Conservation (phyloP, 306 rosid species). For the Comarum palustre region DNA sequence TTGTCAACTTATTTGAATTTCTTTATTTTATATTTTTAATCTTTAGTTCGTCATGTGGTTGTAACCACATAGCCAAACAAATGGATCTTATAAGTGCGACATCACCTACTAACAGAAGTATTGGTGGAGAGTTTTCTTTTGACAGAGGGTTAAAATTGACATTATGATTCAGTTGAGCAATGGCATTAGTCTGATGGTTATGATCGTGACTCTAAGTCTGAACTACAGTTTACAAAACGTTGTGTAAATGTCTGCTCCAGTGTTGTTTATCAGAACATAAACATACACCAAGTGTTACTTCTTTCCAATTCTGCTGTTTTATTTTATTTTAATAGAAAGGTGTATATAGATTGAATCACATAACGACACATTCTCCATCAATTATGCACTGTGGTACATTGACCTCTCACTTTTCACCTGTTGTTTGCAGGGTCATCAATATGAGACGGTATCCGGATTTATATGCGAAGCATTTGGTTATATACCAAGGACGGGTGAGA, state of each 20-base stretch:
- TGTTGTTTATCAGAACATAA: slow-evolving; percentile 1
- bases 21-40: neutral
- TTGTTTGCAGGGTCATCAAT: slow-evolving; percentile 79
- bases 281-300: neutral
- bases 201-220: neutral
- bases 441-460: slow-evolving; percentile 97
- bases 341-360: neutral
- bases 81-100: neutral
- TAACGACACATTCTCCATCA: neutral
- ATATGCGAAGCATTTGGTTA: slow-evolving; percentile 96
- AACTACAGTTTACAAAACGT: neutral
- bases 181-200: neutral
- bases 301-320: neutral
- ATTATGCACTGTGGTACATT: slow-evolving; percentile 5
- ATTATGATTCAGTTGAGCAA: neutral
- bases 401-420: slow-evolving; percentile 7
- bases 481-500: slow-evolving; percentile 94
- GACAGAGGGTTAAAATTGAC: neutral
- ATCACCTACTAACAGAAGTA: neutral
- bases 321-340: neutral
- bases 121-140: neutral
- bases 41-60: neutral
- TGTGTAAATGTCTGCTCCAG: neutral
- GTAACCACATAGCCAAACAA: neutral
- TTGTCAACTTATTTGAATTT: neutral